Evolutionary conservation across 2,329 filamentous ascomycete genomes (phyloP).

Genomic region (Iodosphaeria phyllophila): DNA sequence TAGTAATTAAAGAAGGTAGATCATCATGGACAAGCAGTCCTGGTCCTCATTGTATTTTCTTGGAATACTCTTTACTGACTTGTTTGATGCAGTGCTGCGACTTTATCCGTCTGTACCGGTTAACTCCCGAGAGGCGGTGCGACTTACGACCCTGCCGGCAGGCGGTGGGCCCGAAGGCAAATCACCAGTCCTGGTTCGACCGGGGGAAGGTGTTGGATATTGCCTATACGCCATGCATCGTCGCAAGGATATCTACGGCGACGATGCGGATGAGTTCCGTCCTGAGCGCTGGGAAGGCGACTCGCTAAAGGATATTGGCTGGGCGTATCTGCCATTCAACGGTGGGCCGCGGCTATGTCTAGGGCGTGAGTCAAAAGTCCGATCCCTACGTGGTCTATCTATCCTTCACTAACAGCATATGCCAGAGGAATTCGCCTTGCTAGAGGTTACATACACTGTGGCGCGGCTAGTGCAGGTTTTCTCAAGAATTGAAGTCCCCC

Average conservation of each 20-base stretch:
- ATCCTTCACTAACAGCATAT: no score
- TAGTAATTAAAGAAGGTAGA: no score
- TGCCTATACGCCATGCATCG: slow-evolving; percentile 16
- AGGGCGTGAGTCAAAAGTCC: background rate
- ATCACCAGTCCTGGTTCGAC: slow-evolving; percentile 23
- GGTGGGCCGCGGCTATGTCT: slow-evolving; percentile 16
- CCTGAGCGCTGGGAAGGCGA: slow-evolving; percentile 6
- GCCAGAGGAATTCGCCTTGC: no score
- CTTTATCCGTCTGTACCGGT: slow-evolving; percentile 1
- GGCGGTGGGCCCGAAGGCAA: slow-evolving; percentile 25
- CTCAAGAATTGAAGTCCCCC: no score
- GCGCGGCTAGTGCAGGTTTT: no score
- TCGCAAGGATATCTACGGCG: slow-evolving; percentile 11
- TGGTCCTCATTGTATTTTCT: no score
- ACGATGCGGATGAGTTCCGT: slow-evolving; percentile 4
- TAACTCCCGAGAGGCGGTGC: slow-evolving; percentile 1
- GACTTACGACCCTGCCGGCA: slow-evolving; percentile 21
- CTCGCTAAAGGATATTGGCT: slow-evolving; percentile 6
- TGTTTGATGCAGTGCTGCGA: background rate
- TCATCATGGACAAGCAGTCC: no score
- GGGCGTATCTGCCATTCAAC: slow-evolving; percentile 16
- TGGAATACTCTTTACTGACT: background rate
- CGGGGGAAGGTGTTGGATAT: slow-evolving; percentile 20
- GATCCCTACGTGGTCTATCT: no score
- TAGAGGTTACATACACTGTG: no score